Evolutionary conservation across 1,284 basidiomycete species (phyloP).

Genomic region (Cutaneotrichosporon spelunceum): DNA sequence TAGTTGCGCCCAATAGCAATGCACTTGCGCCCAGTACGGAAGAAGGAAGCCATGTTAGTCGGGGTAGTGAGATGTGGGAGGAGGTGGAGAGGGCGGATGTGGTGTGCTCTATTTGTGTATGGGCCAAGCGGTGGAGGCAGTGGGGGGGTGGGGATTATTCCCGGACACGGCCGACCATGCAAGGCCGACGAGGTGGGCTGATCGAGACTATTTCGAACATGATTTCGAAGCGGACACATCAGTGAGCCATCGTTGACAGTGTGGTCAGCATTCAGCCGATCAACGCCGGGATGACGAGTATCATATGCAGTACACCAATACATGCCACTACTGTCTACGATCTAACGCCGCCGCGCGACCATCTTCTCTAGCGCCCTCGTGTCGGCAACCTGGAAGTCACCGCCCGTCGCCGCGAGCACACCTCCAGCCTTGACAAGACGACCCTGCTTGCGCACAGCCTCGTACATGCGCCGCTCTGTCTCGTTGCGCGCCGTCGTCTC

Average conservation of each 20-base stretch:
- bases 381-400: conserved; percentile 79
- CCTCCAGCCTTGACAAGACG: conserved; percentile 74
- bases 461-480: conserved; percentile 81
- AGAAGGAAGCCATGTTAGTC: conserved; percentile 46
- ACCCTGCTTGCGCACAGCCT: conserved; percentile 80
- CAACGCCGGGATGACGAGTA: not conserved
- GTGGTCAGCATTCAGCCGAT: too few species aligned
- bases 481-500: conserved; percentile 53
- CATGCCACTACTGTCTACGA: not conserved
- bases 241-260: too few species aligned
- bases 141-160: not conserved
- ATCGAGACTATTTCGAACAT: not conserved
- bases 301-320: conserved; percentile 2
- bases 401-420: conserved; percentile 64
- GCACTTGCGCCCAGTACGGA: conserved; percentile 59
- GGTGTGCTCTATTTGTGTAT: not conserved
- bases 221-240: not conserved
- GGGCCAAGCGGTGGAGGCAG: conserved; percentile 2
- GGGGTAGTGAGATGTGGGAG: too few species aligned
- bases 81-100: not conserved
- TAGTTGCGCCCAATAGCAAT: conserved; percentile 74
- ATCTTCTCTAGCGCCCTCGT: conserved; percentile 67
- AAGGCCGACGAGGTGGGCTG: not conserved
- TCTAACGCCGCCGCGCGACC: conserved; percentile 31
- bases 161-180: not conserved